A percentile compares a stretch with the other conserved stretches of the same genome.
These are phyloP conservation scores for Acer saccharum DNA, from an alignment of 345 rosid genomes.

Conservation along the genomic window DNA sequence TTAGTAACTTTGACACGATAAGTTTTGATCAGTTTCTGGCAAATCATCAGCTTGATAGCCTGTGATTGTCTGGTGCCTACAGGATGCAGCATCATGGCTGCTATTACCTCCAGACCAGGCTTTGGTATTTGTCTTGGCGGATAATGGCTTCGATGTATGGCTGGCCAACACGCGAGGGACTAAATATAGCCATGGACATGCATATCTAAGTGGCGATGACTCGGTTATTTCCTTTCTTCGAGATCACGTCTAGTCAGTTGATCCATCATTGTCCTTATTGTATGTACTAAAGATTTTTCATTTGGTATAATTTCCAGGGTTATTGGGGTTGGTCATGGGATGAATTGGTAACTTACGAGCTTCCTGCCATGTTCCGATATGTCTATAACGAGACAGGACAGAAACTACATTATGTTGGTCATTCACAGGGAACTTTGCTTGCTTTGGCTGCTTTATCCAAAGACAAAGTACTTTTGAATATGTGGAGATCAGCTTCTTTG, in stretches of 20 bases:
- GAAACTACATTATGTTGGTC: conserved; percentile 54
- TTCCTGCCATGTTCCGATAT: conserved; percentile 50
- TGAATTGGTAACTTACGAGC: conserved; percentile 48
- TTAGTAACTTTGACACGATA: conserved; percentile 7
- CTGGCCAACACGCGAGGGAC: conserved; percentile 54
- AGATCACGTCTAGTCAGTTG: neutral
- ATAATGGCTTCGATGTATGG: conserved; percentile 55
- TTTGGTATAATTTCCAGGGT: conserved; percentile 26
- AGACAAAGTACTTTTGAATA: conserved; percentile 25
- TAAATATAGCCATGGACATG: conserved; percentile 40
- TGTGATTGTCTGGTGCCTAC: conserved; percentile 2
- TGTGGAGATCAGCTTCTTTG: conserved; percentile 56
- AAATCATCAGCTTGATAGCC: neutral
- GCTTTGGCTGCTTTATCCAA: conserved; percentile 57
- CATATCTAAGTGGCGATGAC: conserved; percentile 29
- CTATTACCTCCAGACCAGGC: conserved; percentile 39
- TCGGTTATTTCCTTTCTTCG: conserved; percentile 15
- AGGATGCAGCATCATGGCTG: conserved; percentile 53
- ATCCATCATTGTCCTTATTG: neutral
- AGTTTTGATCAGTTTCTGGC: neutral
- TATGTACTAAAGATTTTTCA: neutral
- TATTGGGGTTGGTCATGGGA: conserved; percentile 73
- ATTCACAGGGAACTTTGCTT: conserved; percentile 59
- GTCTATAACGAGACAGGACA: conserved; percentile 41
- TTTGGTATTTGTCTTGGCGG: conserved; percentile 47